A percentile compares a stretch with the other conserved stretches of the same genome.
Conservation (phyloP, 225 moss, liverwort and hornwort genomes). For the Marchantia polymorpha region DNA sequence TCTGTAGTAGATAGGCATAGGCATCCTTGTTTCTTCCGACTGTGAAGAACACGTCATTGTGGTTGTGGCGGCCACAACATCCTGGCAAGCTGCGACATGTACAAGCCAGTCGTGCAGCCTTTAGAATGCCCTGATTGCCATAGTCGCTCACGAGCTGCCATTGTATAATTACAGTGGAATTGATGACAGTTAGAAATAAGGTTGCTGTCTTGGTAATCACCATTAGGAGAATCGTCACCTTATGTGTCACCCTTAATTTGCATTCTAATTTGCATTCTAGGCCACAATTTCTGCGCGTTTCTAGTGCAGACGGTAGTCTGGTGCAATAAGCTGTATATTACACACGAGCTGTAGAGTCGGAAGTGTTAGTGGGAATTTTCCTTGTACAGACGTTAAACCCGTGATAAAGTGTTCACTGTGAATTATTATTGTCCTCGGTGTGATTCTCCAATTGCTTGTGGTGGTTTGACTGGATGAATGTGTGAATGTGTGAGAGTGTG, state of each 20-base stretch:
- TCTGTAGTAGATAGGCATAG: too few species aligned
- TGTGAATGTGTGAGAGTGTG: too few species aligned
- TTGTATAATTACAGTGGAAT: not conserved
- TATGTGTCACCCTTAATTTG: not conserved
- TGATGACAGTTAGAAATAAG: conserved; percentile 3
- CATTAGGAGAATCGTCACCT: not conserved
- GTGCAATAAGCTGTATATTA: conserved; percentile 11
- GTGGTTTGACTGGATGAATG: too few species aligned
- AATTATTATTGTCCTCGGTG: too few species aligned
- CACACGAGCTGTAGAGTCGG: not conserved
- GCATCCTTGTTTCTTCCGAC: not conserved
- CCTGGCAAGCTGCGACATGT: too few species aligned
- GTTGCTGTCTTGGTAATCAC: not conserved
- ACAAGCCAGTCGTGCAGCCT: too few species aligned
- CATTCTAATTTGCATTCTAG: not conserved
- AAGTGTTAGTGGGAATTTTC: not conserved
- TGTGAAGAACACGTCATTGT: not conserved
- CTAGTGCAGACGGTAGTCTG: not conserved
- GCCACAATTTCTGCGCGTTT: not conserved
- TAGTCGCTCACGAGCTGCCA: not conserved
- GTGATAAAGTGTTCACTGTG: not conserved
- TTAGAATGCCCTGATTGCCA: not conserved
- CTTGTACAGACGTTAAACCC: conserved; percentile 8
- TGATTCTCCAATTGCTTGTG: too few species aligned
- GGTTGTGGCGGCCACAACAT: not conserved